Evolutionary conservation across 2,329 filamentous ascomycete species (phyloP).

Genomic region (Aspergillus sp.): DNA sequence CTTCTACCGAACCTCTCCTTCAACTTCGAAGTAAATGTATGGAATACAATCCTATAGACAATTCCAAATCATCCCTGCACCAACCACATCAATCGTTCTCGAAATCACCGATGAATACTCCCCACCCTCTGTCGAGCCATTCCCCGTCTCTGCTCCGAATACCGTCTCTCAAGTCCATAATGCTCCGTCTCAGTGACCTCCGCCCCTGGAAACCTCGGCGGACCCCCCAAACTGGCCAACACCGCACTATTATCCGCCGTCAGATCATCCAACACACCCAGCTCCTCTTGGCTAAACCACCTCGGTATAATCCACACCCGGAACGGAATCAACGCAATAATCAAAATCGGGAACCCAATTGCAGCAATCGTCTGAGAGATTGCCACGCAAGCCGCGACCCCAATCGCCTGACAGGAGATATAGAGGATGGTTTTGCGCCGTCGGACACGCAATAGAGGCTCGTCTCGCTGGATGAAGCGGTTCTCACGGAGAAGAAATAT

Average conservation of each 20-base stretch:
- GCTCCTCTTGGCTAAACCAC: conserved; percentile 47
- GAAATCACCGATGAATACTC: conserved; percentile 15
- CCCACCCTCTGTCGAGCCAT: conserved; percentile 16
- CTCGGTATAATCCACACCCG: conserved; percentile 47
- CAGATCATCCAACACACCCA: conserved; percentile 49
- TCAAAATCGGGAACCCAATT: conserved; percentile 55
- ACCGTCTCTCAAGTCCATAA: conserved; percentile 15
- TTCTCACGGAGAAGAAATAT: conserved; percentile 62
- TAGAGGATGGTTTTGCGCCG: conserved; percentile 47
- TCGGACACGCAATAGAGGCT: conserved; percentile 42
- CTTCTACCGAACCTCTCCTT: too few species aligned
- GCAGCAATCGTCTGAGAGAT: conserved; percentile 58
- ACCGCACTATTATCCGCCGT: conserved; percentile 52
- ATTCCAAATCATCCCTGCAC: too few species aligned
- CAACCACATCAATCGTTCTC: too few species aligned
- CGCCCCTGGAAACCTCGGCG: conserved; percentile 35
- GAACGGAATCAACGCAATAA: conserved; percentile 52
- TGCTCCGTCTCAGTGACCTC: conserved; percentile 6
- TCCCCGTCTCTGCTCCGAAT: conserved; percentile 15
- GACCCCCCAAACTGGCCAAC: conserved; percentile 49
- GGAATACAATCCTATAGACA: too few species aligned
- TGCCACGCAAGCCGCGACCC: conserved; percentile 51
- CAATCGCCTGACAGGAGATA: conserved; percentile 47
- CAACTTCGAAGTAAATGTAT: too few species aligned
- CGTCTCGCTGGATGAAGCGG: conserved; percentile 50